Percentiles rank a stretch among this genome's conserved stretches.
phyloP scores from a whole-genome alignment of 768 basidiomycete genomes.

The Coprinellus micaceus region DNA sequence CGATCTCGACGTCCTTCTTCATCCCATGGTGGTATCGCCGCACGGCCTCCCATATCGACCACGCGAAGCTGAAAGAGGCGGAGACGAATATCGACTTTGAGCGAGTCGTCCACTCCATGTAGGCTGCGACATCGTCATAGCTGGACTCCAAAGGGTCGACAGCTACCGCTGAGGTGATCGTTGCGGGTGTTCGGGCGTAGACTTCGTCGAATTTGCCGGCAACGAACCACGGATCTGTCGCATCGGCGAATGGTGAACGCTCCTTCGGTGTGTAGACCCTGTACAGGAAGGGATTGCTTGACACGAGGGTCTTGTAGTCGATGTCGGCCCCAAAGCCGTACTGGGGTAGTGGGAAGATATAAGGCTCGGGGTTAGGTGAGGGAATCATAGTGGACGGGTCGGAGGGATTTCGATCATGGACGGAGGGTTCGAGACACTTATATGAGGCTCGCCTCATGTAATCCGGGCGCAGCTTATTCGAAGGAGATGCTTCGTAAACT shows the following conservation, averaged over 20 bases:
- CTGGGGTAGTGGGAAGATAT: slow-evolving; percentile 50
- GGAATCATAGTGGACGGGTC: slow-evolving; percentile 26
- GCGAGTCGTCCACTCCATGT: slow-evolving; percentile 80
- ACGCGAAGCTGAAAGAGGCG: slow-evolving; percentile 75
- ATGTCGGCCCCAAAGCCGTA: slow-evolving; percentile 66
- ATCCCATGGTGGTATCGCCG: slow-evolving; percentile 67
- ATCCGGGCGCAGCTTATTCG: slow-evolving; percentile 27
- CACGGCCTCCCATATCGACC: slow-evolving; percentile 81
- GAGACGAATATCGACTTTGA: slow-evolving; percentile 67
- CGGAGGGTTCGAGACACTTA: slow-evolving; percentile 6
- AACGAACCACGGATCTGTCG: slow-evolving; percentile 61
- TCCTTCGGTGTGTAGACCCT: slow-evolving; percentile 76
- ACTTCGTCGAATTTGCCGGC: slow-evolving; percentile 61
- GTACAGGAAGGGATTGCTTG: slow-evolving; percentile 71
- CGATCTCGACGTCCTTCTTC: slow-evolving; percentile 76
- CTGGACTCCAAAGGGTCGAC: slow-evolving; percentile 33
- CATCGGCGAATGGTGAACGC: slow-evolving; percentile 48
- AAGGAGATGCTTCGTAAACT: slow-evolving; percentile 4
- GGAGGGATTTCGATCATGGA: background rate
- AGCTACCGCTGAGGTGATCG: slow-evolving; percentile 24
- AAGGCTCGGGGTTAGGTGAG: slow-evolving; percentile 20
- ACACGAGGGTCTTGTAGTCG: slow-evolving; percentile 58
- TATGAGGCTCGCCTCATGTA: slow-evolving; percentile 30
- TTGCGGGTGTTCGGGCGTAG: slow-evolving; percentile 34
- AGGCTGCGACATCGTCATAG: slow-evolving; percentile 61